Conservation (phyloP, 371 early-diverging fungal genomes). For the Mortierella sp. region DNA sequence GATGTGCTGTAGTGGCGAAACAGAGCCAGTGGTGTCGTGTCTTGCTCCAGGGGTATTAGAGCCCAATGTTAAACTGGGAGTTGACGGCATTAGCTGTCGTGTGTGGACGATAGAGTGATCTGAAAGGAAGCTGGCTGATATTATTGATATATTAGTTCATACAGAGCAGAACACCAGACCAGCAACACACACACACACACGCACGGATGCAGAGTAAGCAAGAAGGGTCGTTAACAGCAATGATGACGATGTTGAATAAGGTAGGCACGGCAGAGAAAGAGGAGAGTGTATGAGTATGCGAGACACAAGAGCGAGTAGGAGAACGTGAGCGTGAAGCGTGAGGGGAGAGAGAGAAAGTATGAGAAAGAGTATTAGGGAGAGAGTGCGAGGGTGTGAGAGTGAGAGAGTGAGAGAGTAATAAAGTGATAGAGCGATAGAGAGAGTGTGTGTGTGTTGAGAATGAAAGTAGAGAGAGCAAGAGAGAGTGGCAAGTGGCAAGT, state of each 20-base stretch:
- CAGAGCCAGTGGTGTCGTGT: conserved; percentile 16
- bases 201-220: not conserved
- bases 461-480: not conserved
- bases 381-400: not conserved
- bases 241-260: not conserved
- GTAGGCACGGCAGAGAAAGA: conserved; percentile 2
- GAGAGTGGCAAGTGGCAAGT: conserved; percentile 1
- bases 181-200: not conserved
- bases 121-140: not conserved
- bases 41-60: conserved; percentile 1
- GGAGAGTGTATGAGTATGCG: not conserved
- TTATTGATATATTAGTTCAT: not conserved
- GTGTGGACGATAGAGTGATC: not conserved
- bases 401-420: not conserved
- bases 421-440: not conserved
- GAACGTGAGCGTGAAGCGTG: not conserved
- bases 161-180: not conserved
- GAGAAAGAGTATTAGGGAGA: not conserved
- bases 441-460: not conserved
- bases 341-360: not conserved
- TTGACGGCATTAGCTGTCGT: conserved; percentile 29
- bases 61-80: conserved; percentile 9
- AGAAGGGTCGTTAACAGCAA: not conserved
- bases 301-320: not conserved
- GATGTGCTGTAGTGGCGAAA: conserved; percentile 1